Evolutionary conservation across 2,329 filamentous ascomycete genomes (phyloP), one percentile per base, ranked within the genome.

Genomic region (Fusarium keratoplasticum): DNA sequence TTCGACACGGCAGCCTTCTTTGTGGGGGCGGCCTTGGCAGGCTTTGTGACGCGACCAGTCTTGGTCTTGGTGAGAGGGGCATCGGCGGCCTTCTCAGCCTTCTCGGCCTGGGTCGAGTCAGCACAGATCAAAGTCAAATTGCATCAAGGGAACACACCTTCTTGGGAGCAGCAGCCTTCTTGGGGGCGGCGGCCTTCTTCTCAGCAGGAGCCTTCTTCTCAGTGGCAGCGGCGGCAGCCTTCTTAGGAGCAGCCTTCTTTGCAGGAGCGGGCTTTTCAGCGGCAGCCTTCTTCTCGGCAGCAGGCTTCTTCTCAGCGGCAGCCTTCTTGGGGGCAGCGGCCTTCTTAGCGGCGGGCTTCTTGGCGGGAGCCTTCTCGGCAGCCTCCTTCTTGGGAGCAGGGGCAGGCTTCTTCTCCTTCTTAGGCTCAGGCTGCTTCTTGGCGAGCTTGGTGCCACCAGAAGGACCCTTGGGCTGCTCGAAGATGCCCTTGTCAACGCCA

Each of bases 391-490:
- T 81, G 36, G 79, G 59, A 61, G 79, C 75, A 16, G 44, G 44
- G 57, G 78, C 72, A 57, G 79, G 75, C 79, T 82, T 82, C 77
- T 80, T 80, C 70, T 76, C 72, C 77, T 82, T 82, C 82, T 85
- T 85, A 61, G 82, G 77, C 76, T 83, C 82, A 25, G 80, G 78
- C 76, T 87, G 84, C 88, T 95, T 95, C 91, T 96, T 96, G 69
- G 93, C 93, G 70, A 98, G 92, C 92, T 98, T 98, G 85, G 96
- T 95, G 77, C 94, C 93, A 70, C 95, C 95, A 74, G 95, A 98
- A 69, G 94, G 89, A 80, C 95, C 95, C 91, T 98, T 98, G 81
- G 95, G 95, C 83, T 96, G 95, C 81, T 92, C 89, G 82, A 98
- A 98, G 79, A 94, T 89, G 73, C 94, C 94, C 88, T 93, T 95